Evolutionary conservation across 768 basidiomycete species (phyloP).

Genomic region (Podaxis sp.): DNA sequence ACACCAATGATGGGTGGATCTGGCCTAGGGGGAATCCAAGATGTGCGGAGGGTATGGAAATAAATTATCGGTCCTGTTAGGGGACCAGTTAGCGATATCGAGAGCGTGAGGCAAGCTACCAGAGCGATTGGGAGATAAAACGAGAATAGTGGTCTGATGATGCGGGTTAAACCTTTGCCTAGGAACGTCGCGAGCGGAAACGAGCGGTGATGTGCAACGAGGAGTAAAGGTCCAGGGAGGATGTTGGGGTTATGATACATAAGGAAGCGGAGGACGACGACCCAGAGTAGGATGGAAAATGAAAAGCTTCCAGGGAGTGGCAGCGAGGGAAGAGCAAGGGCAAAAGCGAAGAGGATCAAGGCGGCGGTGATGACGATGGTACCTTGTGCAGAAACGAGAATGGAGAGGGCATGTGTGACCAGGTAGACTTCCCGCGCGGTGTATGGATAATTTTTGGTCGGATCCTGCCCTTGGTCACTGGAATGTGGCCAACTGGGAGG

Average conservation of each 20-base stretch:
- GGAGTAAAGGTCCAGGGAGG: conserved; percentile 43
- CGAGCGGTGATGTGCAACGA: conserved; percentile 36
- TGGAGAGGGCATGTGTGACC: conserved; percentile 7
- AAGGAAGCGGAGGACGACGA: conserved; percentile 40
- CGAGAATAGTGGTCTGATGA: conserved; percentile 37
- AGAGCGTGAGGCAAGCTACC: conserved; percentile 43
- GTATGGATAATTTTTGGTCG: neutral
- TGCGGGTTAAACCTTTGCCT: conserved; percentile 32
- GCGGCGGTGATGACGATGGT: conserved; percentile 28
- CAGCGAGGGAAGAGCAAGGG: conserved; percentile 33
- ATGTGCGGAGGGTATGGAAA: conserved; percentile 7
- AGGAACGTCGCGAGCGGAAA: conserved; percentile 49
- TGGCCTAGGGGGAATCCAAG: conserved; percentile 8
- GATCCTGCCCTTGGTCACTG: neutral
- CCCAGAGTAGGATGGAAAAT: conserved; percentile 42
- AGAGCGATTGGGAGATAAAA: conserved; percentile 53
- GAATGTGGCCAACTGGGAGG: conserved; percentile 13
- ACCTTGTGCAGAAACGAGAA: neutral
- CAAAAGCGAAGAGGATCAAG: conserved; percentile 39
- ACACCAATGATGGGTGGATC: conserved; percentile 19
- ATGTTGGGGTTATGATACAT: conserved; percentile 44
- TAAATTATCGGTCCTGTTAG: conserved; percentile 20
- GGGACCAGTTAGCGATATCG: conserved; percentile 43
- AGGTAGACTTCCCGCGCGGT: conserved; percentile 3
- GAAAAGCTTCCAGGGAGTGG: conserved; percentile 40